These are phyloP conservation scores for Henckelia pumila DNA, from an alignment of 257 asterid species.

Conservation along the genomic window DNA sequence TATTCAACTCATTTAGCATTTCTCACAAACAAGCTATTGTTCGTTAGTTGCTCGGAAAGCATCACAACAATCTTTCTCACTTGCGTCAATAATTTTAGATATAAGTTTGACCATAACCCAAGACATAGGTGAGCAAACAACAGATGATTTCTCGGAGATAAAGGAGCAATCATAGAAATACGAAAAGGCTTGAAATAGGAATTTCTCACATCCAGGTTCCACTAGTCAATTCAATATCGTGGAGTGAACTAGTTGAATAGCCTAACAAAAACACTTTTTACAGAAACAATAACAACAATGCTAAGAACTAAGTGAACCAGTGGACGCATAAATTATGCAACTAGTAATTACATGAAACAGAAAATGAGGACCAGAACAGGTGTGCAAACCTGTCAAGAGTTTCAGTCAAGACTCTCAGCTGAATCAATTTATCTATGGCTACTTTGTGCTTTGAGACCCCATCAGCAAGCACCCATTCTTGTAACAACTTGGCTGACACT, in stretches of 20 bases:
- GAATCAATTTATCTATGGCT: slow-evolving; percentile 79
- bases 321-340: neutral
- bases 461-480: slow-evolving; percentile 89
- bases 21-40: neutral
- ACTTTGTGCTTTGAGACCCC: slow-evolving; percentile 85
- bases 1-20: slow-evolving; percentile 3
- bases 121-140: neutral
- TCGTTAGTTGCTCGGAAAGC: slow-evolving; percentile 4
- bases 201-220: neutral
- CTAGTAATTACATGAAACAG: neutral
- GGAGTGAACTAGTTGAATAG: neutral
- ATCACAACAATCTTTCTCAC: slow-evolving; percentile 7
- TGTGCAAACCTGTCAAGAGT: slow-evolving; percentile 69
- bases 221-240: neutral
- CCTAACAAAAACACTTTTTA: slow-evolving; percentile 4
- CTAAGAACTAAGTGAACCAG: slow-evolving; percentile 6
- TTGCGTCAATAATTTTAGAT: neutral
- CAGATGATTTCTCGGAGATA: neutral
- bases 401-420: slow-evolving; percentile 78
- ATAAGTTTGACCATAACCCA: neutral
- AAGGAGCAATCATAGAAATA: neutral
- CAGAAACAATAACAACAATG: neutral
- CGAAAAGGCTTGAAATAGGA: neutral
- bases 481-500: slow-evolving; percentile 63
- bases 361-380: slow-evolving; percentile 13